phyloP scores from a whole-genome alignment of 2,329 filamentous ascomycete species.

The Trichoderma oligosporum region DNA sequence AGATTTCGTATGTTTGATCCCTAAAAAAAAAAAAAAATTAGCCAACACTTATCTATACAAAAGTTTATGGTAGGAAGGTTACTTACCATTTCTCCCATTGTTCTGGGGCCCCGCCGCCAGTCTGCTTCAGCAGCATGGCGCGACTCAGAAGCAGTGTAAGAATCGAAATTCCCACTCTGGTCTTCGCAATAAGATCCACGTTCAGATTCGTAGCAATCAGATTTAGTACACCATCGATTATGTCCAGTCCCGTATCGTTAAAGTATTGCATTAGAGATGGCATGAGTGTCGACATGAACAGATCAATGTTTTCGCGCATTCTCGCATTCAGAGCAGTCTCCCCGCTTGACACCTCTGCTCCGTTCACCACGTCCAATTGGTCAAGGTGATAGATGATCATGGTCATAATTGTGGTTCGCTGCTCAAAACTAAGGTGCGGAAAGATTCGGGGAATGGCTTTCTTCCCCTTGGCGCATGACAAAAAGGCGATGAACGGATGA shows the following conservation, averaged over 20 bases:
- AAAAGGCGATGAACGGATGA: constrained; percentile 93
- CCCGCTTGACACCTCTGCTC: constrained; percentile 69
- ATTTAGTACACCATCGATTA: constrained; percentile 84
- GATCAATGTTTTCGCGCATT: constrained; percentile 85
- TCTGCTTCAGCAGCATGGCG: constrained; percentile 88
- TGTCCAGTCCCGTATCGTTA: constrained; percentile 83
- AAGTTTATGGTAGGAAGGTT: not conserved
- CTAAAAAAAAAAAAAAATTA: constrained; percentile 35
- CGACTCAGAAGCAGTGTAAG: constrained; percentile 92
- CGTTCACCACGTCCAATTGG: constrained; percentile 81
- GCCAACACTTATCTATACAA: not conserved
- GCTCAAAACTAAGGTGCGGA: constrained; percentile 85
- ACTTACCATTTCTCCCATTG: constrained; percentile 77
- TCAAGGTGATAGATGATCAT: constrained; percentile 95
- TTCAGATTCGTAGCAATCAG: constrained; percentile 81
- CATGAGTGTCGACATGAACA: constrained; percentile 86
- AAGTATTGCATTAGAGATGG: constrained; percentile 86
- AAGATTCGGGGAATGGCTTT: constrained; percentile 94
- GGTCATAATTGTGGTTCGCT: constrained; percentile 90
- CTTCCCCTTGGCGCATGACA: constrained; percentile 94
- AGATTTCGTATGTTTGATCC: constrained; percentile 73
- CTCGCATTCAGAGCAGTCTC: constrained; percentile 68
- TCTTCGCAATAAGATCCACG: constrained; percentile 77
- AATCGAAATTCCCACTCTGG: constrained; percentile 82
- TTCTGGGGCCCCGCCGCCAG: constrained; percentile 63